Evolutionary conservation across 2,329 filamentous ascomycete species (phyloP).

Genomic region (Xylariales sp.): DNA sequence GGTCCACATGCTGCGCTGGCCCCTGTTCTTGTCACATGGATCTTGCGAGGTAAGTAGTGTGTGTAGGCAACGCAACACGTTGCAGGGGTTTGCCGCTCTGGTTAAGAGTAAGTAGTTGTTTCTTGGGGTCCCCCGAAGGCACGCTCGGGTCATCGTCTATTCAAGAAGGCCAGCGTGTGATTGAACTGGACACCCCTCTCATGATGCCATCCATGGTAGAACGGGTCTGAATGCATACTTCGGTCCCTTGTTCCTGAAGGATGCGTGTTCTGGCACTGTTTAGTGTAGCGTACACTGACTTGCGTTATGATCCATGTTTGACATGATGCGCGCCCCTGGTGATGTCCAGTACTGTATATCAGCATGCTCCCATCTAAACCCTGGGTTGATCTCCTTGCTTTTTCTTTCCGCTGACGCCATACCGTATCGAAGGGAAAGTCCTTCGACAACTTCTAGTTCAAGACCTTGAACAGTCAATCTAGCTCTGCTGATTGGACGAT

Average conservation of each 20-base stretch:
- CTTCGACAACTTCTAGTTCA: constrained; percentile 22
- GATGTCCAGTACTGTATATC: constrained; percentile 41
- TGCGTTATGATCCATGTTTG: constrained; percentile 29
- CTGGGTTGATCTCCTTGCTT: constrained; percentile 39
- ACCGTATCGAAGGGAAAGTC: constrained; percentile 25
- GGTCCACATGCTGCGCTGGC: constrained; percentile 32
- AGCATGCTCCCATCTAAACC: constrained; percentile 41
- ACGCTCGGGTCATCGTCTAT: constrained; percentile 17
- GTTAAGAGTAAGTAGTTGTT: constrained; percentile 19
- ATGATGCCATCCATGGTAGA: constrained; percentile 31
- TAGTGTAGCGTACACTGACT: constrained; percentile 29
- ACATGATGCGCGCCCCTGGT: constrained; percentile 29
- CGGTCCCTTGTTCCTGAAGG: constrained; percentile 26
- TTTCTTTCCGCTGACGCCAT: constrained; percentile 35
- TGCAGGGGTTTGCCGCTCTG: constrained; percentile 30
- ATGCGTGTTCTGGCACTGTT: constrained; percentile 32
- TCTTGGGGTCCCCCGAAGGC: constrained; percentile 5
- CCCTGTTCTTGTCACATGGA: constrained; percentile 36
- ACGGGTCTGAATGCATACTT: constrained; percentile 32
- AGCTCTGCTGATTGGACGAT: constrained; percentile 40
- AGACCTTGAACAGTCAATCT: constrained; percentile 18
- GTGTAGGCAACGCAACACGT: constrained; percentile 23
- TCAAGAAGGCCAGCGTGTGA: constrained; percentile 27
- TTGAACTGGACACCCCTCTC: constrained; percentile 35
- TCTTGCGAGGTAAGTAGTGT: constrained; percentile 16